phyloP scores from a whole-genome alignment of 1,139 yeast genomes.

The Sugiyamaella sp. region DNA sequence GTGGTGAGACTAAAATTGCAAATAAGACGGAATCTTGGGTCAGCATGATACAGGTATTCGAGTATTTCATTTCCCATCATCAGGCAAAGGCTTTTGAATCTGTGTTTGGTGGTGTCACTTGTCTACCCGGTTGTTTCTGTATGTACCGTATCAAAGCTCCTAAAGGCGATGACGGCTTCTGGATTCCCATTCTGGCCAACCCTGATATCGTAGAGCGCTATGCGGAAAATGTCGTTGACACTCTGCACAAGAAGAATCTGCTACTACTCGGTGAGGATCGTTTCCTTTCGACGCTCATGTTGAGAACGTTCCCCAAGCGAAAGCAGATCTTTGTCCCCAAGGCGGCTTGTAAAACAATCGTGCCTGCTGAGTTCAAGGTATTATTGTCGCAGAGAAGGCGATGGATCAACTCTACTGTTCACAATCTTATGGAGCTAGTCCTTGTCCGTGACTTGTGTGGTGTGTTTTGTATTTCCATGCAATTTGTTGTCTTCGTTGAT shows the following conservation, averaged over 20 bases:
- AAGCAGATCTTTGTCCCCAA: slow-evolving; percentile 92
- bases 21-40: slow-evolving; percentile 90
- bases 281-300: slow-evolving; percentile 83
- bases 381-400: slow-evolving; percentile 94
- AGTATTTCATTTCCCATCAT: slow-evolving; percentile 94
- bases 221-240: slow-evolving; percentile 83
- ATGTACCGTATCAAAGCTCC: slow-evolving; percentile 95
- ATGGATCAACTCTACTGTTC: slow-evolving; percentile 98
- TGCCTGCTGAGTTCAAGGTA: slow-evolving; percentile 80
- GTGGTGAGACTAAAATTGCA: slow-evolving; percentile 96
- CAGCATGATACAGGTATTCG: slow-evolving; percentile 93
- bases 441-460: slow-evolving; percentile 93
- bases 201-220: slow-evolving; percentile 97
- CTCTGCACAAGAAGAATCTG: slow-evolving; percentile 87
- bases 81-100: slow-evolving; percentile 96
- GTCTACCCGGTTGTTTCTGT: slow-evolving; percentile 97
- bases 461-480: slow-evolving; percentile 97
- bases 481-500: slow-evolving; percentile 86
- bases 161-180: slow-evolving; percentile 83
- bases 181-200: slow-evolving; percentile 96
- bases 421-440: slow-evolving; percentile 88
- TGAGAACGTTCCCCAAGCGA: slow-evolving; percentile 89
- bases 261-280: slow-evolving; percentile 93
- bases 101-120: slow-evolving; percentile 94
- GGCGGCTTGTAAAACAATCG: slow-evolving; percentile 94